These are phyloP conservation scores for Candida andamanensis DNA, from an alignment of 805 yeast species.

Conservation along the genomic window DNA sequence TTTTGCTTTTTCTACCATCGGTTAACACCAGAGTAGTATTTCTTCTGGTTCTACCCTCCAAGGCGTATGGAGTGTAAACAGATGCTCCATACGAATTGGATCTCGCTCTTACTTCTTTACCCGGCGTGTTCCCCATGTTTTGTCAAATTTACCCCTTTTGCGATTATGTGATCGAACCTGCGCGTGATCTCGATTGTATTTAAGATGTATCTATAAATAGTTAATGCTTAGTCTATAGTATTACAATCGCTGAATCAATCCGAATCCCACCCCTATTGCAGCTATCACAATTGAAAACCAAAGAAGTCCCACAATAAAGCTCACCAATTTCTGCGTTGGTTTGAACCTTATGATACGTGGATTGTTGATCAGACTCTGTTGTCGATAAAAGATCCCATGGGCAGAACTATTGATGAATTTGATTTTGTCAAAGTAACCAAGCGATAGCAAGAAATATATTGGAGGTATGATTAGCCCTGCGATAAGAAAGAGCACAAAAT, in stretches of 20 bases:
- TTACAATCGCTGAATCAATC: conserved; percentile 13
- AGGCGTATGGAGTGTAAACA: too few species aligned
- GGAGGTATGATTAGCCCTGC: conserved; percentile 34
- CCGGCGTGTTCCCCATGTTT: conserved; percentile 45
- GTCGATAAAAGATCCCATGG: conserved; percentile 10
- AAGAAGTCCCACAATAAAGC: conserved; percentile 25
- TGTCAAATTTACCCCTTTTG: too few species aligned
- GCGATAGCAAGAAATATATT: conserved; percentile 28
- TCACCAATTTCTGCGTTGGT: conserved; percentile 24
- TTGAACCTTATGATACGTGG: conserved; percentile 12
- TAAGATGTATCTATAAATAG: too few species aligned
- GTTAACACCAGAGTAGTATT: conserved; percentile 8
- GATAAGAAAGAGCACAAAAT: conserved; percentile 23
- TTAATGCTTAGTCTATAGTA: too few species aligned
- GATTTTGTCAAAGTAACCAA: conserved; percentile 31
- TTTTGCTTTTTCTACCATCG: conserved; percentile 18
- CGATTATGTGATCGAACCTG: too few species aligned
- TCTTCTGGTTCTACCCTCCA: conserved; percentile 7
- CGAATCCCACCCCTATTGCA: conserved; percentile 38
- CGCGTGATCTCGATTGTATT: too few species aligned
- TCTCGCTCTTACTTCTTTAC: conserved; percentile 34
- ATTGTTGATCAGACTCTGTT: conserved; percentile 10
- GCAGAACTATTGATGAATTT: conserved; percentile 10
- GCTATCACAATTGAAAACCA: conserved; percentile 32
- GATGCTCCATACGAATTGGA: conserved; percentile 23